phyloP scores from a whole-genome alignment of 371 early-diverging fungal species.

The Mortierella sp. region DNA sequence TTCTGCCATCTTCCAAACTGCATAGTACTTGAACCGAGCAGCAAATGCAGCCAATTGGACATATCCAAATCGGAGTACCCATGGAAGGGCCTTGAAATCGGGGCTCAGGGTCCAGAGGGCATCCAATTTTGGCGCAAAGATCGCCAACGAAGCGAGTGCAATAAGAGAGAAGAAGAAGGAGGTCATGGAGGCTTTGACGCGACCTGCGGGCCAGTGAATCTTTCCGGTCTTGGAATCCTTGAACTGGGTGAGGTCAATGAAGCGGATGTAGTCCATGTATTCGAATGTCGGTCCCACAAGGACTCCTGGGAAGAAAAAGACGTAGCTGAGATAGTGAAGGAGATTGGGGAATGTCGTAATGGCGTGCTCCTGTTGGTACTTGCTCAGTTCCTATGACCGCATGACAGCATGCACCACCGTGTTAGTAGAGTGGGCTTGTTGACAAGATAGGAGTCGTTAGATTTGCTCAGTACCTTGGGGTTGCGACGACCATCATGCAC shows the following conservation, averaged over 20 bases:
- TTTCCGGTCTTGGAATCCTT: constrained; percentile 54
- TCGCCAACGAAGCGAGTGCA: constrained; percentile 49
- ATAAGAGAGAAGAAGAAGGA: constrained; percentile 55
- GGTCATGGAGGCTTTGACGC: constrained; percentile 48
- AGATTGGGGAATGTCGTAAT: constrained; percentile 73
- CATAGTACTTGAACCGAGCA: constrained; percentile 85
- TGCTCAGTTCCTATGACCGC: constrained; percentile 58
- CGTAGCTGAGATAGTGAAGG: constrained; percentile 86
- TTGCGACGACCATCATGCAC: constrained; percentile 77
- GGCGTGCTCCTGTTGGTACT: constrained; percentile 72
- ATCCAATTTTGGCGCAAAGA: constrained; percentile 55
- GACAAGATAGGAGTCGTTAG: no score
- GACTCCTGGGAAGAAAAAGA: constrained; percentile 89
- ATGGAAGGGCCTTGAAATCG: constrained; percentile 40
- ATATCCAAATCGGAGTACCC: constrained; percentile 59
- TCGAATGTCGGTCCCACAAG: constrained; percentile 91
- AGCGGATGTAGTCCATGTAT: constrained; percentile 75
- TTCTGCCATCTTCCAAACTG: constrained; percentile 88
- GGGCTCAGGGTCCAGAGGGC: constrained; percentile 55
- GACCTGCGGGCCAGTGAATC: constrained; percentile 44
- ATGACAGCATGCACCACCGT: no score
- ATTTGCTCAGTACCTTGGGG: constrained; percentile 33
- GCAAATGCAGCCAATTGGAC: constrained; percentile 72
- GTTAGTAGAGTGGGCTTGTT: no score
- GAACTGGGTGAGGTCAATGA: constrained; percentile 61